A percentile compares a stretch with the other conserved stretches of the same genome.
These are phyloP conservation scores for Tetratostichococcus sp. DNA, from an alignment of 139 green algal species.

Conservation along the genomic window DNA sequence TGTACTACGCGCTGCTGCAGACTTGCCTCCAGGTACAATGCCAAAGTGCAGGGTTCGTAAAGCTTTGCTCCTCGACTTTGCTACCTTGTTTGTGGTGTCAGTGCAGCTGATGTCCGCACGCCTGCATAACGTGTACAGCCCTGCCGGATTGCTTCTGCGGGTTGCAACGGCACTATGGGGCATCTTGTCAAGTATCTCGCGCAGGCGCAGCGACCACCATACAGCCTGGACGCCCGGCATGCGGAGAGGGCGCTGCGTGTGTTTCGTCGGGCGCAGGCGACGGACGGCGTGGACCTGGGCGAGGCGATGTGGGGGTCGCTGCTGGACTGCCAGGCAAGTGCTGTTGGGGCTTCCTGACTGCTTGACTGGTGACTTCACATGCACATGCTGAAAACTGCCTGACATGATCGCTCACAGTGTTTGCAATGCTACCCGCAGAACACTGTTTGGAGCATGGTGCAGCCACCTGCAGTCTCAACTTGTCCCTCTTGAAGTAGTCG, in stretches of 20 bases:
- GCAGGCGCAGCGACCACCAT: background rate
- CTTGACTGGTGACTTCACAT: too few relatives aligned
- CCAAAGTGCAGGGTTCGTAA: background rate
- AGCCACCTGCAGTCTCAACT: too few relatives aligned
- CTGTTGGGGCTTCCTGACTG: background rate
- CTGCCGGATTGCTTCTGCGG: too few relatives aligned
- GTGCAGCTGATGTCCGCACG: too few relatives aligned
- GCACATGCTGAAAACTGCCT: background rate
- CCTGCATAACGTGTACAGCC: too few relatives aligned
- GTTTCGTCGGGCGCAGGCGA: background rate
- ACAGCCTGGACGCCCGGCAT: background rate
- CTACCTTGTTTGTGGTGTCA: too few relatives aligned
- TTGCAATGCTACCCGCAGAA: background rate
- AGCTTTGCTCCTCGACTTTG: background rate
- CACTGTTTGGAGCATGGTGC: too few relatives aligned
- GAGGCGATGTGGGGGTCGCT: background rate
- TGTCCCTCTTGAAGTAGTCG: too few relatives aligned
- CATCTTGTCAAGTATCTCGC: background rate
- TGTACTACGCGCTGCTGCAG: background rate
- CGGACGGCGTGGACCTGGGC: background rate
- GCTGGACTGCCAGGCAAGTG: background rate
- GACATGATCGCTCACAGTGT: background rate
- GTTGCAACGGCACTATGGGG: too few relatives aligned
- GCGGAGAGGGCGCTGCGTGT: background rate
- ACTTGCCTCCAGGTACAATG: background rate